phyloP scores from a whole-genome alignment of 192 early-diverging fungal species.

The Gaertneriomyces sp. region DNA sequence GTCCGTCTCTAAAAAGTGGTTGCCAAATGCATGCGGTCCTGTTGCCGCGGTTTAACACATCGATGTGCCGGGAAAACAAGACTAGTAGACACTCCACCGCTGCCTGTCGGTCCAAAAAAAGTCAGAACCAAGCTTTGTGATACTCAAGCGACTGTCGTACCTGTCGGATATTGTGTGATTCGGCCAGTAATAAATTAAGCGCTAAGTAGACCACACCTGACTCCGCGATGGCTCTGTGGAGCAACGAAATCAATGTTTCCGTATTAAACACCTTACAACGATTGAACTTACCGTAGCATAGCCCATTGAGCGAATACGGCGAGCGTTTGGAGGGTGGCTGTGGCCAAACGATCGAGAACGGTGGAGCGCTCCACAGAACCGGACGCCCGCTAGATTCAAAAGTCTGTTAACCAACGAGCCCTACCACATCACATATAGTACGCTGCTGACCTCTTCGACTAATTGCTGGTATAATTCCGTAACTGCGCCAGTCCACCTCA shows the following conservation, averaged over 20 bases:
- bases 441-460: background rate
- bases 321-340: slow-evolving; percentile 36
- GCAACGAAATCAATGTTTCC: background rate
- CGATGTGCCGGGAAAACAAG: slow-evolving; percentile 27
- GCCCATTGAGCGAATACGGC: slow-evolving; percentile 35
- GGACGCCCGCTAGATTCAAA: background rate
- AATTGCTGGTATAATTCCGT: slow-evolving; percentile 29
- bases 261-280: too few species aligned
- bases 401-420: background rate
- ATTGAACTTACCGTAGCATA: slow-evolving; percentile 8
- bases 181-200: slow-evolving; percentile 27
- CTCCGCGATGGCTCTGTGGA: slow-evolving; percentile 30
- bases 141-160: slow-evolving; percentile 8
- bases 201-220: slow-evolving; percentile 17
- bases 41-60: slow-evolving; percentile 10
- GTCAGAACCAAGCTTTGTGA: background rate
- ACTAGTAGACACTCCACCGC: slow-evolving; percentile 52
- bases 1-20: slow-evolving; percentile 17
- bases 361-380: background rate
- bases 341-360: slow-evolving; percentile 15
- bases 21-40: slow-evolving; percentile 2
- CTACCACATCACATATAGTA: background rate
- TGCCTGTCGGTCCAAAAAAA: slow-evolving; percentile 26
- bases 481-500: slow-evolving; percentile 31
- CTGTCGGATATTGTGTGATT: slow-evolving; percentile 19